Evolutionary conservation across 306 rosid species (phyloP), one percentile per base, ranked within the genome.

Genomic region (Phaseolus lunatus): DNA sequence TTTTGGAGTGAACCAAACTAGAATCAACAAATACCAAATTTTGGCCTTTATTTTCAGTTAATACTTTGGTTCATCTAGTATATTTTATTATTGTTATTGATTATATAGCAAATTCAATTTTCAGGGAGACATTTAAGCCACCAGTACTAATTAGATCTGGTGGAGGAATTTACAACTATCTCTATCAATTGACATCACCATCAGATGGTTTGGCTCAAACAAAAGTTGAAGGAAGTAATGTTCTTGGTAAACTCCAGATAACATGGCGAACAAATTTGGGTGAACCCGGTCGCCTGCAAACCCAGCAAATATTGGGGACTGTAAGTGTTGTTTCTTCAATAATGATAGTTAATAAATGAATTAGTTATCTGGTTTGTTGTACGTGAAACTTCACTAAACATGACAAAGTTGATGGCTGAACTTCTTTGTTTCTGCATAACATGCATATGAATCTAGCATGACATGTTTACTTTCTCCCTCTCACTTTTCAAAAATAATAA

Each of bases 181-280:
- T 95, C 73, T 95, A 91, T 88, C 97, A 91, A 78, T 81, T 92
- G 75, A 90, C 75, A 84, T 71, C 70, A 47, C 79, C 96, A 75
- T 80, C 90, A 0, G 77, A 78, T 45, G 96, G 69, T 75, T 86
- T 90, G 49, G 70, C 86, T 35, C 91, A 87, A 63, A 62, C 78
- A 52, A 92, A 90, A 80, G 97, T 91, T 62, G 98, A 92, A 83
- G 97, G 99, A 85, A 92, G 91, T 85, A 95, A 90, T 78, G 87
- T 92, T 87, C 96, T 95, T 76, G 99, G 99, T 68, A 95, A 95
- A 81, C 91, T 95, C 74, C 99, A 95, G 90, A 87, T 95, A 87
- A 95, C 97, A 72, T 95, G 99, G 99, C 87, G 97, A 33, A 93
- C 99, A 79, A 95, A 92, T 91, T 81, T 95, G 83, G 99, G 99